Evolutionary conservation across 306 rosid genomes (phyloP).

Genomic region (Gillenia trifoliata): DNA sequence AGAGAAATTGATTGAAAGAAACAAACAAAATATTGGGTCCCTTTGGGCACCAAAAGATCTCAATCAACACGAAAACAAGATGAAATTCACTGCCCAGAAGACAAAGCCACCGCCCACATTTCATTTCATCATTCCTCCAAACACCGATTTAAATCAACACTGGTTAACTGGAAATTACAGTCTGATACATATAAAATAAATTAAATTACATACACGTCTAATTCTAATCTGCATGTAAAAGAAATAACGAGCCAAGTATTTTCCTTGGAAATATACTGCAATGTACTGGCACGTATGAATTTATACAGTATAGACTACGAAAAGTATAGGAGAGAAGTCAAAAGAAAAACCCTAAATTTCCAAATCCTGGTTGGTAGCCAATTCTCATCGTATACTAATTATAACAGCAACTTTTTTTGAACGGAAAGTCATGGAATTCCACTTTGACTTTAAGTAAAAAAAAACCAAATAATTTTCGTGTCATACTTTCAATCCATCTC

Average conservation of each 20-base stretch:
- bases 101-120: constrained; percentile 28
- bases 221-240: no score
- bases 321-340: background rate
- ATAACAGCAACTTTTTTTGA: background rate
- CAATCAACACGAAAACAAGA: constrained; percentile 18
- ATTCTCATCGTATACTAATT: background rate
- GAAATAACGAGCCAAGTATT: no score
- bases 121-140: constrained; percentile 21
- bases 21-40: background rate
- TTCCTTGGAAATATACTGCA: no score
- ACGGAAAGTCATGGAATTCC: background rate
- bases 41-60: constrained; percentile 22
- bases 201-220: no score
- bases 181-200: no score
- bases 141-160: background rate
- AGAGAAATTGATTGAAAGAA: constrained; percentile 14
- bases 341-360: background rate
- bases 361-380: background rate
- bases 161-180: background rate
- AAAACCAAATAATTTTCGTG: background rate
- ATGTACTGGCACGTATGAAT: no score
- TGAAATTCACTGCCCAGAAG: constrained; percentile 19
- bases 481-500: constrained; percentile 28
- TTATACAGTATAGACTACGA: background rate
- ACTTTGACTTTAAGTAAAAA: background rate